phyloP scores from a whole-genome alignment of 345 rosid genomes.

The Carallia brachiata region DNA sequence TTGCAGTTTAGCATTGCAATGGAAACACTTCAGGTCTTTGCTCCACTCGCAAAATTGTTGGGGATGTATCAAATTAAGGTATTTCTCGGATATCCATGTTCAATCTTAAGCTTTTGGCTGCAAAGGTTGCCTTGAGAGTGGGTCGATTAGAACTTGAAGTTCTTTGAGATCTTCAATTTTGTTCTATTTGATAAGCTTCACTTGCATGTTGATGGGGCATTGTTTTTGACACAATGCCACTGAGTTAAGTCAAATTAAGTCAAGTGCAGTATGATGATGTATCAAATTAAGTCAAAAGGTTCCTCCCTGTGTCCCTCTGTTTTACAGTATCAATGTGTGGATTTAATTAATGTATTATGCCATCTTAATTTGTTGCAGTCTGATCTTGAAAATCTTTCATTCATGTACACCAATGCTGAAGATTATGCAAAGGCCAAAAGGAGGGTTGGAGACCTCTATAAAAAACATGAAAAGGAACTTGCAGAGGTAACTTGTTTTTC shows the following conservation, averaged over 20 bases:
- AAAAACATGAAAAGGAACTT: constrained; percentile 86
- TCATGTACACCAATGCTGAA: constrained; percentile 93
- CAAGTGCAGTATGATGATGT: too few relatives aligned
- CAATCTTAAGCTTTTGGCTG: background rate
- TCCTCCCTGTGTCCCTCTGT: background rate
- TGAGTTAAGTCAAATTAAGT: background rate
- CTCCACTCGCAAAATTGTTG: constrained; percentile 91
- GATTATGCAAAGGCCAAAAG: constrained; percentile 78
- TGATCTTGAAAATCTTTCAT: constrained; percentile 93
- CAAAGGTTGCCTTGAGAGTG: constrained; percentile 1
- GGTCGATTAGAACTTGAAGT: background rate
- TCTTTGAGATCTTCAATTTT: background rate
- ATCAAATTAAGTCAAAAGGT: too few relatives aligned
- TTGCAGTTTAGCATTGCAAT: constrained; percentile 91
- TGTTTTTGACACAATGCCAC: background rate
- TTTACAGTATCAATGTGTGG: background rate
- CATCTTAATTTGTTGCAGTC: constrained; percentile 49
- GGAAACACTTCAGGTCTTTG: constrained; percentile 97
- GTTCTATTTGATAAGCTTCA: constrained; percentile 1
- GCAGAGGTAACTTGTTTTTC: constrained; percentile 49
- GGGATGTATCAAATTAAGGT: constrained; percentile 99
- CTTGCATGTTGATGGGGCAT: constrained; percentile 1
- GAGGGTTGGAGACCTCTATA: constrained; percentile 79
- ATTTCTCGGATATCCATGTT: background rate
- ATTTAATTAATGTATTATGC: constrained; percentile 9